Evolutionary conservation across 208 protist genomes (phyloP).

Genomic region (Tritrichomonas musculus): DNA sequence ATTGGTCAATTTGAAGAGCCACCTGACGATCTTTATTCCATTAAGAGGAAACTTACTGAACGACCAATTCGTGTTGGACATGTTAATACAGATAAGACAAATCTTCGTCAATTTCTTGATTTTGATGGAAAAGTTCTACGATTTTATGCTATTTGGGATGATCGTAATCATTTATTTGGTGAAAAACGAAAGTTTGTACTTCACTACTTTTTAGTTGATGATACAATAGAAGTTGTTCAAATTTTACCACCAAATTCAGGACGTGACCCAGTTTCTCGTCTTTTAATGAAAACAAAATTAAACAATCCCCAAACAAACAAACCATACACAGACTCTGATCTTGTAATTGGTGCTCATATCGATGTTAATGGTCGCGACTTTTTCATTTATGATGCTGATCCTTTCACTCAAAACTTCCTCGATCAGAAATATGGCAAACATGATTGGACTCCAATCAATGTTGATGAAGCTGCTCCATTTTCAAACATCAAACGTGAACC

Average conservation of each 20-base stretch:
- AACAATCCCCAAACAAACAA: constrained; percentile 52
- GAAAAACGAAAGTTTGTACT: constrained; percentile 73
- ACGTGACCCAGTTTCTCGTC: constrained; percentile 73
- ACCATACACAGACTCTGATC: background rate
- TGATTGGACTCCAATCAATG: background rate
- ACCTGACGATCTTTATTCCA: background rate
- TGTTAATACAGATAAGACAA: background rate
- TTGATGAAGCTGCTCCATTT: background rate
- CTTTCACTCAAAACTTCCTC: constrained; percentile 72
- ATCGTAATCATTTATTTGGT: constrained; percentile 65
- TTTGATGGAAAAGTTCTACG: constrained; percentile 75
- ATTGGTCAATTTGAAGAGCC: background rate
- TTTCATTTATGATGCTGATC: constrained; percentile 80
- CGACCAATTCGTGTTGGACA: background rate
- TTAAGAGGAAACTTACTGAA: constrained; percentile 7
- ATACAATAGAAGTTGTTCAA: constrained; percentile 77
- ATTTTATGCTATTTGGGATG: constrained; percentile 82
- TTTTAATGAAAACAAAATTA: constrained; percentile 70
- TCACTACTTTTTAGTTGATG: constrained; percentile 84
- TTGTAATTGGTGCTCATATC: constrained; percentile 63
- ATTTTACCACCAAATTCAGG: constrained; percentile 71
- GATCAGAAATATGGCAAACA: constrained; percentile 38
- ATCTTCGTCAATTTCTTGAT: constrained; percentile 58
- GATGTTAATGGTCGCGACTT: constrained; percentile 70
- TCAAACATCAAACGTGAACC: background rate